A percentile compares a stretch with the other conserved stretches of the same genome.
Conservation (phyloP, 768 basidiomycete genomes). For the Lactarius akahatsu region DNA sequence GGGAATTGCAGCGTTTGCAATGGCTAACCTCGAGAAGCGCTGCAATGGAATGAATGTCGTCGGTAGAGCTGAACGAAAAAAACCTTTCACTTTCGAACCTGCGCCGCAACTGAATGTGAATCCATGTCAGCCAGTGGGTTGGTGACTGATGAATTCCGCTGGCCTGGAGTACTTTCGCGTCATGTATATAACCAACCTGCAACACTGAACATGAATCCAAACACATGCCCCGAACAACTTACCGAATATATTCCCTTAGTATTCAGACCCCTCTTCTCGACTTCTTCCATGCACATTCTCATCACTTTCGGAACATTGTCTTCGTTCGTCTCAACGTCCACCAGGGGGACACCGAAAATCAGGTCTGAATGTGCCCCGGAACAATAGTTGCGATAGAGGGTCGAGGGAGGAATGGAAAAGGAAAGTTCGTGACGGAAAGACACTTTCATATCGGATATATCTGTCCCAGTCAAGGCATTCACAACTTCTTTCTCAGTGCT, state of each 20-base stretch:
- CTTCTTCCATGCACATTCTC: not conserved
- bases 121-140: not conserved
- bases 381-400: not conserved
- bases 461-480: not conserved
- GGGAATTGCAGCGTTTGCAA: not conserved
- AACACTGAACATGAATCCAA: not conserved
- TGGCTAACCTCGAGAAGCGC: not conserved
- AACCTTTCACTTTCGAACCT: not conserved
- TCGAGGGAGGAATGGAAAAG: not conserved
- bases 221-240: not conserved
- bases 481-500: not conserved
- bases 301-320: not conserved
- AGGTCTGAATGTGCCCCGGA: not conserved
- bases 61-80: not conserved
- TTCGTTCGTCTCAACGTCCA: not conserved
- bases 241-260: not conserved
- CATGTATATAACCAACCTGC: not conserved
- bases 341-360: not conserved
- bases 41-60: not conserved
- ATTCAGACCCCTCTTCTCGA: not conserved
- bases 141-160: not conserved
- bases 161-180: not conserved
- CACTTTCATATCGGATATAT: not conserved
- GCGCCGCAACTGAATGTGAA: not conserved
- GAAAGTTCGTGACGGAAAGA: not conserved